Conservation (phyloP, 805 yeast species). For the Saccharomyces paradoxus region DNA sequence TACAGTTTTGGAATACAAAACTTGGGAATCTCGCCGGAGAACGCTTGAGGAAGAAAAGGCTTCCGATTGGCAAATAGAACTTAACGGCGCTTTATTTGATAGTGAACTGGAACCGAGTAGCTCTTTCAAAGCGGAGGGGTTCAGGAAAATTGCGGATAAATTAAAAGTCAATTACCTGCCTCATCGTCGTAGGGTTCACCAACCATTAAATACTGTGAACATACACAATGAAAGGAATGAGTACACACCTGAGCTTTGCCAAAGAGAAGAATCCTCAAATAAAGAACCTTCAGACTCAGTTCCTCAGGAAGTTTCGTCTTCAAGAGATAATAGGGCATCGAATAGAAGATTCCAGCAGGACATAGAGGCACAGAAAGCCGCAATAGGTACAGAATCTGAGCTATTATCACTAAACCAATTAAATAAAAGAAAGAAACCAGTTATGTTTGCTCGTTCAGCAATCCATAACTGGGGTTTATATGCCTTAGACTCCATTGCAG, state of each 20-base stretch:
- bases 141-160: constrained; percentile 60
- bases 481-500: constrained; percentile 92
- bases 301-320: constrained; percentile 45
- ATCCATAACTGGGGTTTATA: constrained; percentile 98
- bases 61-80: constrained; percentile 15
- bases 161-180: constrained; percentile 71
- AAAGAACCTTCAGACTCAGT: constrained; percentile 11
- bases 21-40: constrained; percentile 22
- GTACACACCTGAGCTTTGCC: constrained; percentile 7
- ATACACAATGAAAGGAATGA: constrained; percentile 43
- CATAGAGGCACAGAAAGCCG: constrained; percentile 69
- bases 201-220: constrained; percentile 68
- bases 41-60: constrained; percentile 4
- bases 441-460: constrained; percentile 92
- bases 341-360: constrained; percentile 86
- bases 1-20: constrained; percentile 10
- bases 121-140: constrained; percentile 66
- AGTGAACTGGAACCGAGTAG: constrained; percentile 33
- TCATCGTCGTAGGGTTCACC: constrained; percentile 61
- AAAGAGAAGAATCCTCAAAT: constrained; percentile 15
- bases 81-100: constrained; percentile 23
- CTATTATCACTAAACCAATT: constrained; percentile 76
- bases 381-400: constrained; percentile 75
- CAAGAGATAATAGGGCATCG: constrained; percentile 79
- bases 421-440: constrained; percentile 85